Conservation (phyloP, 202 grass and related monocot species). For the Setaria italica region DNA sequence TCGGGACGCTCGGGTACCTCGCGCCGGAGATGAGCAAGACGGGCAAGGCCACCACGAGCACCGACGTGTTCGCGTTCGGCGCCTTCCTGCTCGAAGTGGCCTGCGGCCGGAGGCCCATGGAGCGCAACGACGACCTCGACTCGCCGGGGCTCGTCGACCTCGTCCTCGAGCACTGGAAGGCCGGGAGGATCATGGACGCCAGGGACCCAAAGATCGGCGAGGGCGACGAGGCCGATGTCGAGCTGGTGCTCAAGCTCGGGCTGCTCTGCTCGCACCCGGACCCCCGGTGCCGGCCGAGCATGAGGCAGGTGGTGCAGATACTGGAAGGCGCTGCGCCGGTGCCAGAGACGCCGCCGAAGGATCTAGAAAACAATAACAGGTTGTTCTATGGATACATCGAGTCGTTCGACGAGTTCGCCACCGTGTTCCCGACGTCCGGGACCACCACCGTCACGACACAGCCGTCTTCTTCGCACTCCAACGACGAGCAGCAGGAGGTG, state of each 20-base stretch:
- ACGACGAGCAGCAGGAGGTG: conserved; percentile 31
- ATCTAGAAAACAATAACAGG: conserved; percentile 9
- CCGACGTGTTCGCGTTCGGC: conserved; percentile 80
- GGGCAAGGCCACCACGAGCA: conserved; percentile 65
- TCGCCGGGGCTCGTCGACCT: conserved; percentile 66
- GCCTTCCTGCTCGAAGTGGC: conserved; percentile 75
- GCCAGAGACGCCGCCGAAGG: conserved; percentile 42
- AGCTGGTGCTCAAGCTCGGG: conserved; percentile 75
- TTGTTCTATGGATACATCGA: conserved; percentile 50
- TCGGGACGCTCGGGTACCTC: conserved; percentile 82
- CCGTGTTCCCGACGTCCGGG: conserved; percentile 45
- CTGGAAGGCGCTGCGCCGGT: conserved; percentile 48
- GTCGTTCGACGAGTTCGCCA: conserved; percentile 62
- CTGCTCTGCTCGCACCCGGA: conserved; percentile 81
- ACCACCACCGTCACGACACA: conserved; percentile 34
- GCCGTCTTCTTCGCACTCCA: conserved; percentile 34
- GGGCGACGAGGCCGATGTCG: conserved; percentile 57
- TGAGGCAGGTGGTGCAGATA: conserved; percentile 71
- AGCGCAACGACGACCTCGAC: conserved; percentile 32
- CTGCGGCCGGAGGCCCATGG: conserved; percentile 68
- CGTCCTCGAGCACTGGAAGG: conserved; percentile 65
- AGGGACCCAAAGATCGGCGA: conserved; percentile 60
- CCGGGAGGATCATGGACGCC: conserved; percentile 47
- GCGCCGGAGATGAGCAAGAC: conserved; percentile 88
- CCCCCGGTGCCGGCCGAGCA: conserved; percentile 51